Percentiles rank a stretch among this genome's conserved stretches.
Conservation (phyloP, 2,329 filamentous ascomycete genomes). For the Neonectria hederae region DNA sequence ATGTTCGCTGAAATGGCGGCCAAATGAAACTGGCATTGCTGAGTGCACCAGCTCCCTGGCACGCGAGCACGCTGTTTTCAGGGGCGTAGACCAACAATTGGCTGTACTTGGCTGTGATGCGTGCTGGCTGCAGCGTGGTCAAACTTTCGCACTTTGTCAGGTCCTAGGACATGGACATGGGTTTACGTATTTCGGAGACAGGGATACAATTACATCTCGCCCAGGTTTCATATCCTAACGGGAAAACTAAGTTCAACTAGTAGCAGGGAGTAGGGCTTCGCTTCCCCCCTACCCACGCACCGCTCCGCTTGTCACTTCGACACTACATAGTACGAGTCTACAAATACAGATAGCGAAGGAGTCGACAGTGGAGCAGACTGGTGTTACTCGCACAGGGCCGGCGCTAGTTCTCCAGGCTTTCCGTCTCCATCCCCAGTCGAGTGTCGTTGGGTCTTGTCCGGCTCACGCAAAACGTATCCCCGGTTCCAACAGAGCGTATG, state of each 20-base stretch:
- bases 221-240: not conserved
- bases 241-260: not conserved
- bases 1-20: not conserved
- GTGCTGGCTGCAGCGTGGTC: not conserved
- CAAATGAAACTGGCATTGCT: not conserved
- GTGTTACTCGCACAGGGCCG: constrained; percentile 2
- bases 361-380: constrained; percentile 4
- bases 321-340: not conserved
- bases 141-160: constrained; percentile 5
- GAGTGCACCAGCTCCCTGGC: not conserved
- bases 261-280: not conserved
- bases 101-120: too few relatives aligned
- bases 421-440: constrained; percentile 3
- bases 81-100: not conserved
- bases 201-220: not conserved
- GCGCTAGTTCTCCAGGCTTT: constrained; percentile 13
- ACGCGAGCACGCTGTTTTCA: constrained; percentile 2
- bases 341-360: not conserved
- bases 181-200: constrained; percentile 7
- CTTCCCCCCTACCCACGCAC: not conserved
- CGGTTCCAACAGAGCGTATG: constrained; percentile 9
- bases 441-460: constrained; percentile 7
- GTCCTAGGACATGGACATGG: constrained; percentile 8
- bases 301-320: not conserved
- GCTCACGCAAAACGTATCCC: constrained; percentile 12